Evolutionary conservation across 2,329 filamentous ascomycete genomes (phyloP), one percentile per base, ranked within the genome.

Genomic region (Paraconiothyrium brasiliense): DNA sequence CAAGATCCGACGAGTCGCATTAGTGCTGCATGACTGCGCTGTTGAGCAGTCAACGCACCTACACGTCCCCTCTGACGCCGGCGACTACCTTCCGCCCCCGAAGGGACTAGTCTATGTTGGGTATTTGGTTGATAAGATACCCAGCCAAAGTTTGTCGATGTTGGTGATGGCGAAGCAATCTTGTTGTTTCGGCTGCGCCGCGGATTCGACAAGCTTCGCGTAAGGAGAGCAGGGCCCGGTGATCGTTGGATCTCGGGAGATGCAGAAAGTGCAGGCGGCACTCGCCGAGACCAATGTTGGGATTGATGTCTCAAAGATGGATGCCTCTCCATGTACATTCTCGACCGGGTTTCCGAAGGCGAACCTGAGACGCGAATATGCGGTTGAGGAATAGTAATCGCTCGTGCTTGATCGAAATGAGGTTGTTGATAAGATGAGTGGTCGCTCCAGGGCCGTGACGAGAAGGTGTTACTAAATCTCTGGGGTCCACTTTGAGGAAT

Each of bases 1-100:
- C 77, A 79, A 5, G 76, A 73, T 7, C 71, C 69, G 27, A 78
- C 62, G 11, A 76, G 66, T 8, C 77, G 70, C 76, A 79, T 79
- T 54, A 76, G 57, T 20, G 76, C 76, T 20, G 77, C 77, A 52
- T 77, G 66, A 27, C 62, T 72, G 13, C 76, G 72, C 56, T 78
- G 76, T 43, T 74, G 73, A 1, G 70, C 64, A 8, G 70, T 78
- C 35, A 79, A 67, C 3, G 67, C 69, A 50, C 68, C 75, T 41
- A 73, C 76, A 10, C 77, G 73, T 6, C 77, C 77, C 47, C 73
- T 67, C 41, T 68, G 66, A 5, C 71, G 68, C 46, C 71, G 71
- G 32, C 64, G 65, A 20, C 63, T 59, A 7, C 73, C 70, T n/a
- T 76, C 72, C 0, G 64, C 63, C 16, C 68, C 71, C 8, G 67